Percentiles rank a stretch among this genome's conserved stretches.
Conservation (phyloP, 2,329 filamentous ascomycete genomes). For the Calonectria fujianensis region DNA sequence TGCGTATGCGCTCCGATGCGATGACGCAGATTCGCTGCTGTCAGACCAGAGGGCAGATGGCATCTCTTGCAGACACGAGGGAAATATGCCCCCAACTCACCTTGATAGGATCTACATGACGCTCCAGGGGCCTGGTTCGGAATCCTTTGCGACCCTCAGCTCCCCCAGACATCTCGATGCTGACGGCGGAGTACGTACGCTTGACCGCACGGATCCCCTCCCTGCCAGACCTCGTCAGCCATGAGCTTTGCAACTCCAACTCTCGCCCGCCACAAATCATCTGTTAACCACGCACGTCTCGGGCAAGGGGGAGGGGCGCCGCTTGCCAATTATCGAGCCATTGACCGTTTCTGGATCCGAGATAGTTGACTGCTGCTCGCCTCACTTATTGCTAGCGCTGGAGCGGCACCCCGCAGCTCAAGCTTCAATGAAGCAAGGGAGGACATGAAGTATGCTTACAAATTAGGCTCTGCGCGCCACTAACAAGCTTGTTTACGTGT, state of each 20-base stretch:
- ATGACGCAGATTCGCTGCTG: background rate
- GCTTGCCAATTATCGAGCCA: slow-evolving; percentile 1
- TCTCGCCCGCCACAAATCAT: background rate
- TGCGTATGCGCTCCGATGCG: background rate
- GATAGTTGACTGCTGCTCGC: background rate
- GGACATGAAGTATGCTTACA: background rate
- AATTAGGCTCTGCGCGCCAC: background rate
- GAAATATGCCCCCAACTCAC: too few relatives aligned
- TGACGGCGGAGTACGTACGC: background rate
- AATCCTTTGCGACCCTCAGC: background rate
- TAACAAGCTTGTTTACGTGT: slow-evolving; percentile 7
- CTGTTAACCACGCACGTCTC: background rate
- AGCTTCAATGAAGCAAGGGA: background rate
- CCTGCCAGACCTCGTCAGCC: background rate
- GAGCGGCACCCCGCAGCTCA: background rate
- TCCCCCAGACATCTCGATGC: background rate
- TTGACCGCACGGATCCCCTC: slow-evolving; percentile 5
- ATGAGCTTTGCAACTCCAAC: background rate
- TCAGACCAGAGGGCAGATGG: background rate
- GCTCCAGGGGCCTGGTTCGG: background rate
- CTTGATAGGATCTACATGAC: background rate
- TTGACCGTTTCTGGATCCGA: background rate
- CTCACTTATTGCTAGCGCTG: slow-evolving; percentile 19
- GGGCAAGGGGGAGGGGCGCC: background rate
- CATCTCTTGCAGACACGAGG: background rate